phyloP scores from a whole-genome alignment of 208 protist species.

The Blechomonas ayalai region DNA sequence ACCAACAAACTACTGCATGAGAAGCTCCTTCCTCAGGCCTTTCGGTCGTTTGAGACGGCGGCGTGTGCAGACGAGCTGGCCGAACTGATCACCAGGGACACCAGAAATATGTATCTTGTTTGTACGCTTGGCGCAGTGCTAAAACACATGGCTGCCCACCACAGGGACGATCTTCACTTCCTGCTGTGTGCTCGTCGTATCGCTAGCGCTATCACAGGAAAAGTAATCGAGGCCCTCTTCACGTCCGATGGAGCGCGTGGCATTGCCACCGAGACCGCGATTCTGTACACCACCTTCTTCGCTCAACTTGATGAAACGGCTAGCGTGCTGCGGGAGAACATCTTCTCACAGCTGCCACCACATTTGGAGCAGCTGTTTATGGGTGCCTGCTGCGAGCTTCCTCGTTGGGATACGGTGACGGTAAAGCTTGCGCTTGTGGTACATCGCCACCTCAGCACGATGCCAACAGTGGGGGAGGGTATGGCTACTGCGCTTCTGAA shows the following conservation, averaged over 20 bases:
- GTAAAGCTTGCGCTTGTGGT: conserved; percentile 62
- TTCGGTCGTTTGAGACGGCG: conserved; percentile 9
- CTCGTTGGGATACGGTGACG: conserved; percentile 34
- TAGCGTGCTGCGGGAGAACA: conserved; percentile 51
- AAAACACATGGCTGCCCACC: conserved; percentile 21
- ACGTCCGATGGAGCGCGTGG: conserved; percentile 15
- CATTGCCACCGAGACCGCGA: conserved; percentile 18
- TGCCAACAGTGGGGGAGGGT: conserved; percentile 45
- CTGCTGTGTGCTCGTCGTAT: conserved; percentile 33
- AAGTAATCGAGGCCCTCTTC: conserved; percentile 40
- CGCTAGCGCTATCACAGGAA: conserved; percentile 36
- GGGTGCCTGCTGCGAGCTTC: conserved; percentile 59
- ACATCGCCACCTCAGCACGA: conserved; percentile 56
- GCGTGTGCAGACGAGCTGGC: conserved; percentile 9
- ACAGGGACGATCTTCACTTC: conserved; percentile 10
- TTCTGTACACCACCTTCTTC: conserved; percentile 61
- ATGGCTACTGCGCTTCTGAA: conserved; percentile 52
- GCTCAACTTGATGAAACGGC: conserved; percentile 61
- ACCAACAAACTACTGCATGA: conserved; percentile 13
- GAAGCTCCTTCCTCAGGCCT: conserved; percentile 33
- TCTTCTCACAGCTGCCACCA: conserved; percentile 35
- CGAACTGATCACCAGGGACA: conserved; percentile 1
- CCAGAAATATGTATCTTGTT: conserved; percentile 20
- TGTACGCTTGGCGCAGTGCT: conserved; percentile 53
- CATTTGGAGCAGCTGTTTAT: conserved; percentile 28